Base-by-base conservation (phyloP, 805 yeast genomes). In the Saccharomycopsis sp. region DNA sequence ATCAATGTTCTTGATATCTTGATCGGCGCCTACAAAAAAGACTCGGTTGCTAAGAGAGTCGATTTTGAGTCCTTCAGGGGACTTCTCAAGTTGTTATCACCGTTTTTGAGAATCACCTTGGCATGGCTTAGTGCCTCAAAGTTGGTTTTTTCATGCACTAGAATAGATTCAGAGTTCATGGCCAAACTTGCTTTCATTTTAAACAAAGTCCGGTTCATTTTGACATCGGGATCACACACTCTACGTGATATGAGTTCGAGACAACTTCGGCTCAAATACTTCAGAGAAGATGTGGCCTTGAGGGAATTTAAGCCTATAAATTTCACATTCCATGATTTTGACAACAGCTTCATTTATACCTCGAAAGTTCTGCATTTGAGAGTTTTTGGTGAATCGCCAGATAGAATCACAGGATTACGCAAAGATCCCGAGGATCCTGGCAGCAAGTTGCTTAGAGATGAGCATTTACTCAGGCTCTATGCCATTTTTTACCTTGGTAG, bases 241-340 rank as follows among this genome's bases (percentile, higher is more conserved):
- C 18, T 16, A 18, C 21, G 48, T 44, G 48, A 44, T 44, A n/a
- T 54, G 48, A 12, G 14, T 41, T 0, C 50, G 60, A 56, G 74
- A 54, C 86, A 87, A 15, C 62, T 66, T 5, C 75, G 92, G 67
- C 64, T 67, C 1, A 79, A 82, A 57, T 79, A 78, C 56, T 86
- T 85, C 65, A 70, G 73, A 51, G 92, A 87, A 65, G 94, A 87
- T 70, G 81, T 85, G 14, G 69, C 75, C 21, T 71, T 83, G 62
- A 81, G 80, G 59, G 91, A 84, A 61, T 85, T 83, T 64, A 71
- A 74, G 29, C 79, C 85, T 2, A 72, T 87, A 16, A 78, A 77
- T 23, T 76, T 73, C 61, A 77, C 76, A 55, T 74, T 85, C 57
- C 76, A 75, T 54, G 91, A 85, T 66, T 86, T 85, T 63, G 74